A percentile compares a stretch with the other conserved stretches of the same genome.
phyloP scores from a whole-genome alignment of 768 basidiomycete species.

The Auriscalpium vulgare region DNA sequence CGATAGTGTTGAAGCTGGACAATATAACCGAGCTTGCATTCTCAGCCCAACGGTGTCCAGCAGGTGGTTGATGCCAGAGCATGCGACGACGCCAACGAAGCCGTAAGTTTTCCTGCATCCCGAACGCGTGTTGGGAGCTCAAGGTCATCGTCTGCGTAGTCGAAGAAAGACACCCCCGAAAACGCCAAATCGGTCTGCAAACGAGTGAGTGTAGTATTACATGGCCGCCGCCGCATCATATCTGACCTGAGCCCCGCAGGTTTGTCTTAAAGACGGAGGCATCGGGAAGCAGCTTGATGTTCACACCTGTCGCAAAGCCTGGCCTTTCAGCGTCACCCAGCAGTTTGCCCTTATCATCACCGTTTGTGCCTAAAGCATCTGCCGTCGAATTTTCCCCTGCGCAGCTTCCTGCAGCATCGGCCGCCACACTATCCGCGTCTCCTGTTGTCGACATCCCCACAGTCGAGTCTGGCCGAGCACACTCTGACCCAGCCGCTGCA shows the following conservation, averaged over 20 bases:
- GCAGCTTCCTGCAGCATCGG: neutral
- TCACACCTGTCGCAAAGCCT: too few species aligned
- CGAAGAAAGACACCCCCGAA: neutral
- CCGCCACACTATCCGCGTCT: neutral
- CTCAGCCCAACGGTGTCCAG: neutral
- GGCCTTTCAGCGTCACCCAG: neutral
- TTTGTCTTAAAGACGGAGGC: neutral
- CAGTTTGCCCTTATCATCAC: neutral
- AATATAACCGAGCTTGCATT: neutral
- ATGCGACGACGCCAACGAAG: neutral
- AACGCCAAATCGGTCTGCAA: neutral
- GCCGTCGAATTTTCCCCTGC: neutral
- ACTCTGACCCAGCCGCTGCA: conserved; percentile 16
- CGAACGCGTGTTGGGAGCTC: neutral
- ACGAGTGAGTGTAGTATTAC: neutral
- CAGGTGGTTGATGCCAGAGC: neutral
- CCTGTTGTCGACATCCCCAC: too few species aligned
- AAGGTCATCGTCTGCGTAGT: neutral
- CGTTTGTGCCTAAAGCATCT: neutral
- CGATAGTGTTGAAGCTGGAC: too few species aligned
- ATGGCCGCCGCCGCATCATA: neutral
- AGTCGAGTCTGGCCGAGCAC: neutral
- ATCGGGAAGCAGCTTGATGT: neutral
- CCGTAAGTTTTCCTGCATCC: neutral
- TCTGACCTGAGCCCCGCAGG: neutral